Evolutionary conservation across 2,329 filamentous ascomycete species (phyloP).

Genomic region (Trichoderma citrinoviride): DNA sequence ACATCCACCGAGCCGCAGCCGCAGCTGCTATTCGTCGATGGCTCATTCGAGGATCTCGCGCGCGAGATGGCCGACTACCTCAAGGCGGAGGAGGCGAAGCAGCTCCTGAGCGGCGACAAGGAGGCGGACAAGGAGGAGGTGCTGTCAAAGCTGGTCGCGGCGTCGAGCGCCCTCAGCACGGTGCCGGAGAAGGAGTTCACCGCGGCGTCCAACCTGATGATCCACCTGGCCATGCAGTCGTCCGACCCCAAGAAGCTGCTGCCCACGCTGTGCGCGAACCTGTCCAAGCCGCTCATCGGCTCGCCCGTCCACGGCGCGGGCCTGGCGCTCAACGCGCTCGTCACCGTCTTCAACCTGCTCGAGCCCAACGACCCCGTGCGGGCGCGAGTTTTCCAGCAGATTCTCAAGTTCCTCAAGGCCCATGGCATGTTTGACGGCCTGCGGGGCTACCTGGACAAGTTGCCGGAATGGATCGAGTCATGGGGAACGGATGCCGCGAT

Average conservation of each 20-base stretch:
- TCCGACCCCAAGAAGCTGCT: constrained; percentile 83
- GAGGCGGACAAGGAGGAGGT: constrained; percentile 72
- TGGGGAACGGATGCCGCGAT: constrained; percentile 85
- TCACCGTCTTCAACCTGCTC: constrained; percentile 95
- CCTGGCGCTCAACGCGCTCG: constrained; percentile 84
- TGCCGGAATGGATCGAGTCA: constrained; percentile 75
- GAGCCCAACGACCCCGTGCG: constrained; percentile 72
- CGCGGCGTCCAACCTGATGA: constrained; percentile 92
- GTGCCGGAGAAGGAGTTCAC: constrained; percentile 96
- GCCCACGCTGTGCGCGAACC: constrained; percentile 82
- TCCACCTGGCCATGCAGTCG: constrained; percentile 87
- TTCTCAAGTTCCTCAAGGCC: constrained; percentile 76
- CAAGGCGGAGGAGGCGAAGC: constrained; percentile 75
- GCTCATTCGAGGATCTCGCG: constrained; percentile 86
- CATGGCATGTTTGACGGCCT: constrained; percentile 79
- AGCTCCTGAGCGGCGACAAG: constrained; percentile 69
- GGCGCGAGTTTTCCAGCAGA: constrained; percentile 86
- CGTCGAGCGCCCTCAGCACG: constrained; percentile 72
- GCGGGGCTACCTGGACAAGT: constrained; percentile 75
- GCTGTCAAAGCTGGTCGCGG: constrained; percentile 83
- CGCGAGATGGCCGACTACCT: constrained; percentile 95
- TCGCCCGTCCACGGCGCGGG: constrained; percentile 82
- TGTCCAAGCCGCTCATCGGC: constrained; percentile 80
- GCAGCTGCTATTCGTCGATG: constrained; percentile 76
- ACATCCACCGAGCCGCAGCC: constrained; percentile 49